These are phyloP conservation scores for Pelargonium citronellum DNA, from an alignment of 441 rosid genomes.

Conservation along the genomic window DNA sequence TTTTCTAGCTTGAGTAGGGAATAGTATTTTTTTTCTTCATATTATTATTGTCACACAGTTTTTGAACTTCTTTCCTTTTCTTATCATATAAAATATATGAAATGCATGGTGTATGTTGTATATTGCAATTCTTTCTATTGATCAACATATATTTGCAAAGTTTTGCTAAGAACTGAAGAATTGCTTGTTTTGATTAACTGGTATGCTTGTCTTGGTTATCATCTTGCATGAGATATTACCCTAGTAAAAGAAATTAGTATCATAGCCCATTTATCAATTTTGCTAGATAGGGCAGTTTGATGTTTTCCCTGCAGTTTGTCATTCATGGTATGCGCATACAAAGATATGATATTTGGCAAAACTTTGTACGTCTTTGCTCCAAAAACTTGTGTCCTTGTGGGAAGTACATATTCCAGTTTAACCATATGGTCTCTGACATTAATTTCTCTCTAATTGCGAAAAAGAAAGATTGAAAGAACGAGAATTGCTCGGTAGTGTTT, in stretches of 20 bases:
- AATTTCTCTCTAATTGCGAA: neutral
- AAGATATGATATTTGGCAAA: neutral
- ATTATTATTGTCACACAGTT: neutral
- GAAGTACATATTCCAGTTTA: neutral
- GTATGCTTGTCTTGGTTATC: neutral
- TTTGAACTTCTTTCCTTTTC: too few species aligned
- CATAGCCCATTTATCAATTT: slow-evolving; percentile 2
- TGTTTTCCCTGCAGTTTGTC: slow-evolving; percentile 5
- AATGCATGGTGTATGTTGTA: neutral
- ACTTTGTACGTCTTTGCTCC: neutral
- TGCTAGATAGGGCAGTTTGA: neutral
- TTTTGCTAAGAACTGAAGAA: neutral
- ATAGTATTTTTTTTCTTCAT: slow-evolving; percentile 3
- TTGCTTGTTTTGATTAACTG: neutral
- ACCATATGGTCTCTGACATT: slow-evolving; percentile 4
- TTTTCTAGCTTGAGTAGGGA: slow-evolving; percentile 7
- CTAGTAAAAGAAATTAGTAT: neutral
- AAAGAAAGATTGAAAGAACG: neutral
- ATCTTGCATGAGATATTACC: neutral
- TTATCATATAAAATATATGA: too few species aligned
- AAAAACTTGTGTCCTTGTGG: neutral
- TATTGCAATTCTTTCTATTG: neutral
- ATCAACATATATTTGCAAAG: neutral
- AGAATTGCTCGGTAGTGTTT: neutral
- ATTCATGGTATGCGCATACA: neutral